These are phyloP conservation scores for Smithsoniella earleae DNA, from an alignment of 163 green algal species.

Conservation along the genomic window DNA sequence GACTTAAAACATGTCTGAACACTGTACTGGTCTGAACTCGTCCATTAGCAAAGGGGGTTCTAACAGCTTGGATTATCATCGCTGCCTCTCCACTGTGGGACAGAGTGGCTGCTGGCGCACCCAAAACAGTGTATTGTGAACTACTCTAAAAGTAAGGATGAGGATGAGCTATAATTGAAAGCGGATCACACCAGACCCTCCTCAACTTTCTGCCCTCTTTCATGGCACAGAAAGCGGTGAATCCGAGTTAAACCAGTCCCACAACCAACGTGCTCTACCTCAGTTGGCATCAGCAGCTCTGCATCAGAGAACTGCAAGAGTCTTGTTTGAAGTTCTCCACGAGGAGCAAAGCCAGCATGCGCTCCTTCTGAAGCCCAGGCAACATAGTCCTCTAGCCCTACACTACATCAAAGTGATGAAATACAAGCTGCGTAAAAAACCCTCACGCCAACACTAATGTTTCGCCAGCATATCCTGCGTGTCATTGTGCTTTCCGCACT, in stretches of 20 bases:
- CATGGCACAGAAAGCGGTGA: slow-evolving; percentile 77
- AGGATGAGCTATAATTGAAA: too few relatives aligned
- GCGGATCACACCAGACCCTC: too few relatives aligned
- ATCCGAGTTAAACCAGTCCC: slow-evolving; percentile 78
- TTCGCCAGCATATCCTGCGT: not conserved
- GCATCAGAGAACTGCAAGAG: slow-evolving; percentile 53
- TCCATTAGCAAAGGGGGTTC: too few relatives aligned
- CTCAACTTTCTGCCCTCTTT: too few relatives aligned
- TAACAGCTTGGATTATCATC: too few relatives aligned
- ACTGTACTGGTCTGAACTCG: too few relatives aligned
- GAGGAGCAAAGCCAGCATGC: slow-evolving; percentile 79
- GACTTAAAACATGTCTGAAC: too few relatives aligned
- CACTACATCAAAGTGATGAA: not conserved
- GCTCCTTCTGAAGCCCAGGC: slow-evolving; percentile 61
- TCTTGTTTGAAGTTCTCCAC: slow-evolving; percentile 72
- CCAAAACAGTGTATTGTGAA: not conserved
- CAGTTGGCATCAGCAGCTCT: slow-evolving; percentile 60
- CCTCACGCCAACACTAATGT: not conserved
- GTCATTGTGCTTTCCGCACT: not conserved
- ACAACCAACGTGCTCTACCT: slow-evolving; percentile 82
- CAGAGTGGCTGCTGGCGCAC: not conserved
- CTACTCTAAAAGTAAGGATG: slow-evolving; percentile 4
- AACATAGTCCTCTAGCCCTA: slow-evolving; percentile 37
- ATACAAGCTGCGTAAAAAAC: not conserved
- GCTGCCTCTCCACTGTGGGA: not conserved